A percentile compares a stretch with the other conserved stretches of the same genome.
Conservation (phyloP, 352 stramenopile genomes). For the Phytophthora capsici region DNA sequence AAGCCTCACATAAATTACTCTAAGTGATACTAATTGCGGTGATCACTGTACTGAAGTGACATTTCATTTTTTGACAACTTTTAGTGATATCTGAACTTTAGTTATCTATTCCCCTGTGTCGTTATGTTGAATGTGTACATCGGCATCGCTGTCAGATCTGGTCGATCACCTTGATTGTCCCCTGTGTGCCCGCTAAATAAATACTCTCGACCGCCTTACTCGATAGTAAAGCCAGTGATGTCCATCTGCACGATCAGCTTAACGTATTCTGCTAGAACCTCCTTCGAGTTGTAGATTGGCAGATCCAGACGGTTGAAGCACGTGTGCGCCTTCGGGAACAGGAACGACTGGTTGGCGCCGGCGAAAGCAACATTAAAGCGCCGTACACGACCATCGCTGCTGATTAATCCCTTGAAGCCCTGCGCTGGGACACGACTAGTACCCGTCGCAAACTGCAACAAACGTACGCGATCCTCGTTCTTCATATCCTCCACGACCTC, state of each 20-base stretch:
- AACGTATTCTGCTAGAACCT: slow-evolving; percentile 74
- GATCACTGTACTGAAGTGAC: too few species aligned
- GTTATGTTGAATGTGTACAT: background rate
- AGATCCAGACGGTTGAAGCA: slow-evolving; percentile 88
- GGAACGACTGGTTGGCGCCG: slow-evolving; percentile 58
- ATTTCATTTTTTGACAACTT: too few species aligned
- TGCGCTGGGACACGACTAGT: slow-evolving; percentile 83
- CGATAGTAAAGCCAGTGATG: slow-evolving; percentile 94
- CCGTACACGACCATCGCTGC: slow-evolving; percentile 77
- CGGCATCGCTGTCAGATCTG: background rate
- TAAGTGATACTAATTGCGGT: too few species aligned
- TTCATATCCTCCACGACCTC: slow-evolving; percentile 87
- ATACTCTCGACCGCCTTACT: slow-evolving; percentile 50
- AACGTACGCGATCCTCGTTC: slow-evolving; percentile 76
- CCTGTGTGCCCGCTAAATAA: slow-evolving; percentile 34
- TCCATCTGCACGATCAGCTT: slow-evolving; percentile 97
- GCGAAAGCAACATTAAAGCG: slow-evolving; percentile 83
- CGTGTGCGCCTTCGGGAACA: slow-evolving; percentile 87
- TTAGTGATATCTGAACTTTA: too few species aligned
- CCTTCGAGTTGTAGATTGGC: slow-evolving; percentile 74
- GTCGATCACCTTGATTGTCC: slow-evolving; percentile 3
- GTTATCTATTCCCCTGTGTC: background rate
- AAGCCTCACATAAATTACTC: too few species aligned
- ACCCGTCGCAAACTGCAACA: slow-evolving; percentile 87
- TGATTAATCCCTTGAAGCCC: slow-evolving; percentile 87